phyloP scores from a whole-genome alignment of 1,284 basidiomycete species.

The Neolentinus lepideus region DNA sequence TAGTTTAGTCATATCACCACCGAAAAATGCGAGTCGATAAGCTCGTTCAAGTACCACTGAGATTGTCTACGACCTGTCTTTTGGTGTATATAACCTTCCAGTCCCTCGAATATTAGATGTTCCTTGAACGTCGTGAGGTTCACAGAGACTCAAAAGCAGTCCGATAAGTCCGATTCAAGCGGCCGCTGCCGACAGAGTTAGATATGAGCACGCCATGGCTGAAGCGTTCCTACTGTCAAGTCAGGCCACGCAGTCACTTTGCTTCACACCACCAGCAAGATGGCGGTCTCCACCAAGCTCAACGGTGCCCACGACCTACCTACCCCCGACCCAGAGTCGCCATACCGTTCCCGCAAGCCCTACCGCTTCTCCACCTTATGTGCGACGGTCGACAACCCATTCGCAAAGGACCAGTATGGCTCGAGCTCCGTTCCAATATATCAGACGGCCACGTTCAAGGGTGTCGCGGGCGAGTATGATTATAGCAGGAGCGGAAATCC shows the following conservation, averaged over 20 bases:
- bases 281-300: neutral
- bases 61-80: too few relatives aligned
- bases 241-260: too few relatives aligned
- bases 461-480: conserved; percentile 85
- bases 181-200: neutral
- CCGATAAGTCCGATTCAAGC: neutral
- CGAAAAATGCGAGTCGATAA: too few relatives aligned
- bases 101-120: too few relatives aligned
- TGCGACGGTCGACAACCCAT: conserved; percentile 81
- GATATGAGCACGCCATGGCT: conserved; percentile 1
- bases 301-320: conserved; percentile 37
- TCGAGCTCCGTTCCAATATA: conserved; percentile 95
- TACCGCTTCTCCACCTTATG: conserved; percentile 84
- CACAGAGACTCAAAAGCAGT: too few relatives aligned
- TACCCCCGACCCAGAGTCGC: conserved; percentile 74
- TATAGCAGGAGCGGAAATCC: conserved; percentile 97
- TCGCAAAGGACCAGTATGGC: conserved; percentile 93
- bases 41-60: too few relatives aligned
- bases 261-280: too few relatives aligned
- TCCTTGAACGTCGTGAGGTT: too few relatives aligned
- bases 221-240: too few relatives aligned
- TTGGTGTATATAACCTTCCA: too few relatives aligned
- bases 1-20: too few relatives aligned
- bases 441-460: conserved; percentile 98
- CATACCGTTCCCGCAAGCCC: conserved; percentile 54